Evolutionary conservation across 1,284 basidiomycete species (phyloP), one percentile per base, ranked within the genome.

Genomic region (Tremellales sp.): DNA sequence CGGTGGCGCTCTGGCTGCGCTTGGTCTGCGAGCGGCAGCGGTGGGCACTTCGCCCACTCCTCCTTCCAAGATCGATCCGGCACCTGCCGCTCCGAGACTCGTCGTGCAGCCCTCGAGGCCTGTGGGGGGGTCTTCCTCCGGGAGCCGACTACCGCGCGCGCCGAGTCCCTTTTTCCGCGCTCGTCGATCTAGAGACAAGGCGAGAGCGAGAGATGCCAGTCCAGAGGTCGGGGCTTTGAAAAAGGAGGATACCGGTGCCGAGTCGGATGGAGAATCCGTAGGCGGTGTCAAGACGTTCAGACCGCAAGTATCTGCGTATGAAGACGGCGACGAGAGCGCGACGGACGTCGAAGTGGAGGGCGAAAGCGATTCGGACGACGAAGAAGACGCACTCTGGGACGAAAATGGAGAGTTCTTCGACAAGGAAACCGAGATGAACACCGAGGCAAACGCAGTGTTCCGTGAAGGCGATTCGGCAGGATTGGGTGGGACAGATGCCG

Each of bases 401-500:
- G 63, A 70, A 22, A 61, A 66, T 26, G 67, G 61, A n/a, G 81
- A 76, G 18, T 78, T 81, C 38, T 84, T 91, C 55, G 87, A 93
- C 70, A 79, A 83, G 39, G 78, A 87, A 60, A 94, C 84, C 0
- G 79, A 81, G 61, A 74, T 77, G 57, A 84, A 86, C 63, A 85
- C 83, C 1, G 81, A 84, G 65, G 78, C 77, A 50, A 92, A 93
- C 63, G 83, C 88, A 0, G 76, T 84, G 34, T 66, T 69, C 48
- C 66, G 61, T 41, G 63, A 70, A 42, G 65, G 67, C 18, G 68
- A 66, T 36, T 62, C 61, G 1, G 54, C 50, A 1, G 60, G 56
- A 14, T 37, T 57, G 14, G 58, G 54, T 8, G n/a, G n/a, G n/a
- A n/a, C n/a, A n/a, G 53, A 43, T n/a, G 45, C 39, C 45, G 68